Base-by-base conservation (phyloP, 129 eudicot genomes). In the Dittrichia graveolens region DNA sequence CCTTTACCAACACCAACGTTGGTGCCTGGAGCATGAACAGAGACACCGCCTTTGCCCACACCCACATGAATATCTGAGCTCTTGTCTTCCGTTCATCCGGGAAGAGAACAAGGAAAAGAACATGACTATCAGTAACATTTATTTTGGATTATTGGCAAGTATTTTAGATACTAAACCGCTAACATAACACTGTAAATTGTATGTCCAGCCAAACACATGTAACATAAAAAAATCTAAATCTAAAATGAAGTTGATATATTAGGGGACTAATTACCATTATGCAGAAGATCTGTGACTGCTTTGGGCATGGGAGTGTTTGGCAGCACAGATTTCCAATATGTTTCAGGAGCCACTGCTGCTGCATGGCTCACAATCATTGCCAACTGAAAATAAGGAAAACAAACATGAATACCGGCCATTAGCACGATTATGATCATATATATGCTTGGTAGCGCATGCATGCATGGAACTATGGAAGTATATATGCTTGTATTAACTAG, bases 301-400 rank as follows among this genome's bases (percentile, higher is more conserved):
- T 82, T 83, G 61, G 97, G 97, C 82, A 91, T 88, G 44, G 80
- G 85, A 61, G 88, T 48, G 78, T 81, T 79, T 16, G 88, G 83
- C 69, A 85, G 77, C 73, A 65, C 69, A 37, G 86, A 55, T 41
- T 83, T 88, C 88, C 95, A 88, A 64, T 88, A 88, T 41, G 78
- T 78, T 67, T 88, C 90, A 15, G 85, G 60, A 56, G 81, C 41
- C 62, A 74, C 61, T 53, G 75, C 61, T 53, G 75, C 79, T 57
- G 85, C 88, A 80, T 80, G 78, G 74, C 81, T 74, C 72, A 70
- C 79, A 54, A 78, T 68, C 67, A 81, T 11, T 13, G 76, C 82
- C 50, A 83, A 67, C 84, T 83, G 77, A 79, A 69, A 49, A 34
- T 7, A 53, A 49, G 24, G 42, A 53, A 63, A 47, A 55, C 5